A percentile compares a stretch with the other conserved stretches of the same genome.
phyloP scores from a whole-genome alignment of 2,329 filamentous ascomycete genomes.

The Penicillium glabrum region DNA sequence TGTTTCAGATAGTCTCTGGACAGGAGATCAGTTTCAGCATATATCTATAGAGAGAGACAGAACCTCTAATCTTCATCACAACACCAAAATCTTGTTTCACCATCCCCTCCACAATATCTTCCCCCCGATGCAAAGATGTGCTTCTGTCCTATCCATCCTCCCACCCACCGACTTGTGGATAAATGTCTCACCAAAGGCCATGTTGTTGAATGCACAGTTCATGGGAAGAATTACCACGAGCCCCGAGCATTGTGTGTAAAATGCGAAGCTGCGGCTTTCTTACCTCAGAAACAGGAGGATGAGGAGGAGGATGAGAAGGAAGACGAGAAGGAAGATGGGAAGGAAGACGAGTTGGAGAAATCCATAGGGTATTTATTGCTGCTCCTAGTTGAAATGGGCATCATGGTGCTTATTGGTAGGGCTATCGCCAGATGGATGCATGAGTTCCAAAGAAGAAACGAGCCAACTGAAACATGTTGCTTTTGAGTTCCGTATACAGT shows the following conservation, averaged over 20 bases:
- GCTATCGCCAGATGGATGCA: neutral
- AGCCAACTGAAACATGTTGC: neutral
- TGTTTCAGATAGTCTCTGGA: neutral
- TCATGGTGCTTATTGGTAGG: neutral
- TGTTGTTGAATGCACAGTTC: neutral
- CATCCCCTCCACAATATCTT: no score
- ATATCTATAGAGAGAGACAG: neutral
- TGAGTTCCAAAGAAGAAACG: neutral
- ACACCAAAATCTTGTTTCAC: neutral
- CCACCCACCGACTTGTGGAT: neutral
- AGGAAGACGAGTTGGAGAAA: neutral
- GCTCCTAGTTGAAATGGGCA: neutral
- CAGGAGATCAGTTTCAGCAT: neutral
- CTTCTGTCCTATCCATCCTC: neutral
- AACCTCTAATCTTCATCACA: no score
- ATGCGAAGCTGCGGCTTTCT: neutral
- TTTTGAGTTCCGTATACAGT: neutral
- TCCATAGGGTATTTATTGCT: neutral
- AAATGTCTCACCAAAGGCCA: neutral
- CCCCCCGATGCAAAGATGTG: neutral
- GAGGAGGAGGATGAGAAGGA: no score
- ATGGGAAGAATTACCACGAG: neutral
- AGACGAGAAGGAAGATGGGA: neutral
- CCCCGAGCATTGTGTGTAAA: neutral
- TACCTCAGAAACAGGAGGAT: neutral